These are phyloP conservation scores for Ceratocystis colombiana DNA, from an alignment of 2,329 filamentous ascomycete species.

Conservation along the genomic window DNA sequence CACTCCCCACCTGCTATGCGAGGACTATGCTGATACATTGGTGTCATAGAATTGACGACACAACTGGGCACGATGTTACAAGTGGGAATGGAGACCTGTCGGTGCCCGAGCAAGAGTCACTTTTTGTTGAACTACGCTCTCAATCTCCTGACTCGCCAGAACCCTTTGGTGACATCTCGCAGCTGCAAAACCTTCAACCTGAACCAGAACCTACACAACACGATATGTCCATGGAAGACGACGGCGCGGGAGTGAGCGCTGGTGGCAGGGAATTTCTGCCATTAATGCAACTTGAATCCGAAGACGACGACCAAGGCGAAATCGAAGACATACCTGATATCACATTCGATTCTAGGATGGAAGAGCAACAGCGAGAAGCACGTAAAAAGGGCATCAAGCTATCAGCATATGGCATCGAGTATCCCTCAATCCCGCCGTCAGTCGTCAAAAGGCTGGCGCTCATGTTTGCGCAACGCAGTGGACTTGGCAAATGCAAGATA, in stretches of 20 bases:
- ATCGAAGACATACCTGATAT: slow-evolving; percentile 18
- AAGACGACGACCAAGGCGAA: slow-evolving; percentile 24
- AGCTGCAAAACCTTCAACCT: slow-evolving; percentile 20
- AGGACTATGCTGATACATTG: not conserved
- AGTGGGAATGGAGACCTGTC: slow-evolving; percentile 19
- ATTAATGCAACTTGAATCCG: slow-evolving; percentile 21
- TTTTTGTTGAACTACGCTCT: slow-evolving; percentile 4
- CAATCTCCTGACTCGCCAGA: slow-evolving; percentile 20
- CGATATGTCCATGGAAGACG: slow-evolving; percentile 19
- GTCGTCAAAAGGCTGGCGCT: slow-evolving; percentile 66
- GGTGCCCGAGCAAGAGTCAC: slow-evolving; percentile 9
- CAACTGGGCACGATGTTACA: slow-evolving; percentile 21
- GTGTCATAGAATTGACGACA: slow-evolving; percentile 32
- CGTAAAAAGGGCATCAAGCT: slow-evolving; percentile 43
- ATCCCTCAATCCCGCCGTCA: slow-evolving; percentile 60
- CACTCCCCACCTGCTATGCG: not conserved
- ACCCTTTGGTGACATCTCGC: slow-evolving; percentile 24
- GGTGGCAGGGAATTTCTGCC: slow-evolving; percentile 16
- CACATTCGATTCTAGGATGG: slow-evolving; percentile 15
- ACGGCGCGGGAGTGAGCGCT: not conserved
- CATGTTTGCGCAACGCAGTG: slow-evolving; percentile 58
- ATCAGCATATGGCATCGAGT: slow-evolving; percentile 64
- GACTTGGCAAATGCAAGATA: slow-evolving; percentile 56
- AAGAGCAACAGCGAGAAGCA: slow-evolving; percentile 18
- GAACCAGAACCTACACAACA: slow-evolving; percentile 15